phyloP scores from a whole-genome alignment of 2,329 filamentous ascomycete genomes.

The Aspergillus aculeatinus region DNA sequence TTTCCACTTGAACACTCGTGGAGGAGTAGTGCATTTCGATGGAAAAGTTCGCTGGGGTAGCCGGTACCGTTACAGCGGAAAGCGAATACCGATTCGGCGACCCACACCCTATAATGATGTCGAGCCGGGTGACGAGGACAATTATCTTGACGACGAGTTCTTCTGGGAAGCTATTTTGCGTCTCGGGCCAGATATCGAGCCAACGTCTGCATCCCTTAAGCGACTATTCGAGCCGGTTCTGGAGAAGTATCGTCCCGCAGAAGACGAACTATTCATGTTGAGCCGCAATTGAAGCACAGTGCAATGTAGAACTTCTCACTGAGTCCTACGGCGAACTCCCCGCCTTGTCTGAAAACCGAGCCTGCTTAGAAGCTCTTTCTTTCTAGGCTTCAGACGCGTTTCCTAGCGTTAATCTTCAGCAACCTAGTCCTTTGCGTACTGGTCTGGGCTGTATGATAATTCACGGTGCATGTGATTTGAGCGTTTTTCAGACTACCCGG shows the following conservation, averaged over 20 bases:
- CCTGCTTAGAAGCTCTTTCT: not conserved
- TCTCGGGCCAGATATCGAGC: conserved; percentile 4
- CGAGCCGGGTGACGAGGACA: conserved; percentile 13
- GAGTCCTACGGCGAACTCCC: no score
- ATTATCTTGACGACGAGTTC: conserved; percentile 29
- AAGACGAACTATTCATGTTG: not conserved
- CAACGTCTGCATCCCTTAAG: conserved; percentile 14
- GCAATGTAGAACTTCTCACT: no score
- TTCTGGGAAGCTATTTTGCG: conserved; percentile 21
- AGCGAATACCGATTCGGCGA: conserved; percentile 22
- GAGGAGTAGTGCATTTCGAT: conserved; percentile 43
- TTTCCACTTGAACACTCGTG: conserved; percentile 37
- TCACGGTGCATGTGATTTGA: not conserved
- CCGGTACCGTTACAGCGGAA: conserved; percentile 16
- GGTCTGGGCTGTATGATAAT: not conserved
- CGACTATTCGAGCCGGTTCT: conserved; percentile 18
- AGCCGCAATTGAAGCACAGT: no score
- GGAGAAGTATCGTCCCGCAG: not conserved
- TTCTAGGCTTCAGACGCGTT: not conserved
- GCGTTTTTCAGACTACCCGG: conserved; percentile 2
- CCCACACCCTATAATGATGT: conserved; percentile 15
- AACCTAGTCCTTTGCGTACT: not conserved
- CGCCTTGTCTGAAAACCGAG: not conserved
- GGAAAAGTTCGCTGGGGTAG: conserved; percentile 25
- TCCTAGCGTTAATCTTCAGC: not conserved